Conservation (phyloP, 257 asterid species). For the Solanum arcanum region DNA sequence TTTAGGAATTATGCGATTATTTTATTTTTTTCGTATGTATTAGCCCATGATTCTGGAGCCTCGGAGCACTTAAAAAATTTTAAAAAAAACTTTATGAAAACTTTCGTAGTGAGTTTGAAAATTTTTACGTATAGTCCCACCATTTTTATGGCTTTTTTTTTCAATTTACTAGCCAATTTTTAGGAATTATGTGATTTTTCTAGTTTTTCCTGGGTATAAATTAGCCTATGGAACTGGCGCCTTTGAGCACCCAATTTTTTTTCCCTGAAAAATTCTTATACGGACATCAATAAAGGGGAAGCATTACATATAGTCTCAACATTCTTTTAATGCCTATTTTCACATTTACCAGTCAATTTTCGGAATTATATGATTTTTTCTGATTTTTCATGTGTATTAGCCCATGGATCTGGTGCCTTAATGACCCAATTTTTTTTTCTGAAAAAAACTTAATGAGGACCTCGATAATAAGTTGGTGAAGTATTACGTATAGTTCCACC, state of each 20-base stretch:
- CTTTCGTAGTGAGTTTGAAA: neutral
- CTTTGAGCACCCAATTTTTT: neutral
- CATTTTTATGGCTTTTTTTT: neutral
- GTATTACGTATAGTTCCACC: too few species aligned
- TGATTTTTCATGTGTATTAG: neutral
- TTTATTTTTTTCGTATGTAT: neutral
- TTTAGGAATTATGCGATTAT: neutral
- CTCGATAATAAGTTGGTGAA: too few species aligned
- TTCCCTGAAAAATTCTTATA: too few species aligned
- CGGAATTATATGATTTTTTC: neutral
- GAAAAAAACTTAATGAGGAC: too few species aligned
- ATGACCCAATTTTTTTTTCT: neutral
- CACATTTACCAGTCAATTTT: neutral
- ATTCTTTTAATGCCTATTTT: too few species aligned
- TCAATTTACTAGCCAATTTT: too few species aligned
- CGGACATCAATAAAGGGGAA: neutral
- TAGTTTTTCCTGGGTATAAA: too few species aligned
- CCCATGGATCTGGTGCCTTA: neutral
- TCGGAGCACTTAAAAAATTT: too few species aligned
- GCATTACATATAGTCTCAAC: neutral
- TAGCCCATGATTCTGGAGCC: neutral
- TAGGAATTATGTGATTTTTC: neutral
- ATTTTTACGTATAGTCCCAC: neutral
- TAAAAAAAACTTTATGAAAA: too few species aligned
- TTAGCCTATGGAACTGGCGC: neutral